phyloP scores from a whole-genome alignment of 1,284 basidiomycete species.

The Tilletia caries region DNA sequence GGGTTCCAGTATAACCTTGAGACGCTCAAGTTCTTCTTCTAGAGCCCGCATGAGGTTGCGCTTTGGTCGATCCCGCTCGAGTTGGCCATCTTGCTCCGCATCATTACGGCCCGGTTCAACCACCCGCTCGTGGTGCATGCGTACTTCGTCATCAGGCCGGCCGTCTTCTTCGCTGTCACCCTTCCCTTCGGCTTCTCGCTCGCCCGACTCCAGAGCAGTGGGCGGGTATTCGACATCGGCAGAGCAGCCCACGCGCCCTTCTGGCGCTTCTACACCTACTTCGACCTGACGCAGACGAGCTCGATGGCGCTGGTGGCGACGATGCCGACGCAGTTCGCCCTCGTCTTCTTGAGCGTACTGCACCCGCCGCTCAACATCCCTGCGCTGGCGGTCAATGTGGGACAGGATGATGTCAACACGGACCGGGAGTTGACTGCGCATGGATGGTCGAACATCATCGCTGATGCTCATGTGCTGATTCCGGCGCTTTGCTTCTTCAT shows the following conservation, averaged over 20 bases:
- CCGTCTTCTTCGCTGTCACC: conserved; percentile 73
- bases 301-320: conserved; percentile 53
- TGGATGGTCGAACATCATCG: conserved; percentile 81
- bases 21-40: conserved; percentile 60
- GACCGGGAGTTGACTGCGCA: conserved; percentile 90
- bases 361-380: conserved; percentile 74
- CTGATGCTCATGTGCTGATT: conserved; percentile 58
- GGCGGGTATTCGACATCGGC: conserved; percentile 88
- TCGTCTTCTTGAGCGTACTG: conserved; percentile 82
- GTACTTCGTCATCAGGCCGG: conserved; percentile 78
- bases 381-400: conserved; percentile 86
- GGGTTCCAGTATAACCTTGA: conserved; percentile 68
- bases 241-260: conserved; percentile 42
- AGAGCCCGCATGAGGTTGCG: conserved; percentile 61
- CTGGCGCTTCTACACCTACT: conserved; percentile 53
- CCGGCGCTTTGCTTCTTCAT: conserved; percentile 1
- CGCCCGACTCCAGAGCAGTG: conserved; percentile 62
- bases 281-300: conserved; percentile 46
- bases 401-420: conserved; percentile 83
- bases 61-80: conserved; percentile 74
- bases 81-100: conserved; percentile 72
- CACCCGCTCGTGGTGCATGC: conserved; percentile 89
- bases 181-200: conserved; percentile 64
- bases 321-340: conserved; percentile 56
- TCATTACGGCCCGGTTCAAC: conserved; percentile 75